A percentile compares a stretch with the other conserved stretches of the same genome.
These are phyloP conservation scores for Bassia scoparia DNA, from an alignment of 148 eudicot species.

Conservation along the genomic window DNA sequence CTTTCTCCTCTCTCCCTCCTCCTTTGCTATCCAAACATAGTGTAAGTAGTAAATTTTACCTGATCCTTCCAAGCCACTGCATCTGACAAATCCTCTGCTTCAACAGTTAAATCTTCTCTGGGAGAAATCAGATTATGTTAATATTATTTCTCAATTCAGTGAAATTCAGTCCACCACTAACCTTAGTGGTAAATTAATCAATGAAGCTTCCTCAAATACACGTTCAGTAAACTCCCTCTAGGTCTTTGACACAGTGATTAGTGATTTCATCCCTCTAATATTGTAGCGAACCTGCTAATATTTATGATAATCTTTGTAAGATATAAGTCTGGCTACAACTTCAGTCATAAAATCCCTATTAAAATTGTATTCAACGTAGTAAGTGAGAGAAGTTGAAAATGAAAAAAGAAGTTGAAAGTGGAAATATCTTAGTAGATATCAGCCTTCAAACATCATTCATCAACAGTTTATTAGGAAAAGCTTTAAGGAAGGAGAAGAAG, in stretches of 20 bases:
- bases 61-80: constrained; percentile 88
- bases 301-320: neutral
- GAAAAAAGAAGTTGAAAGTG: neutral
- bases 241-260: neutral
- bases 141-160: neutral
- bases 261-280: neutral
- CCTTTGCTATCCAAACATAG: too few relatives aligned
- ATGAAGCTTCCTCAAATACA: neutral
- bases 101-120: constrained; percentile 68
- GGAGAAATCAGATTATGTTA: constrained; percentile 13
- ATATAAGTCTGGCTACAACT: neutral
- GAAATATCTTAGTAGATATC: neutral
- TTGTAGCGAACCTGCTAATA: neutral
- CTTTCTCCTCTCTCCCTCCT: too few relatives aligned
- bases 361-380: neutral
- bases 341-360: neutral
- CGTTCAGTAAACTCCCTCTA: neutral
- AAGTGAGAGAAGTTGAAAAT: too few relatives aligned
- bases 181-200: neutral
- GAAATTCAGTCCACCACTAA: neutral
- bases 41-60: constrained; percentile 40
- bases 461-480: too few relatives aligned
- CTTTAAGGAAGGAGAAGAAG: too few relatives aligned
- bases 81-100: constrained; percentile 45
- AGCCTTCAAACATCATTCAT: neutral